phyloP scores from a whole-genome alignment of 2,329 filamentous ascomycete genomes.

The Pezizomycotina sp. region DNA sequence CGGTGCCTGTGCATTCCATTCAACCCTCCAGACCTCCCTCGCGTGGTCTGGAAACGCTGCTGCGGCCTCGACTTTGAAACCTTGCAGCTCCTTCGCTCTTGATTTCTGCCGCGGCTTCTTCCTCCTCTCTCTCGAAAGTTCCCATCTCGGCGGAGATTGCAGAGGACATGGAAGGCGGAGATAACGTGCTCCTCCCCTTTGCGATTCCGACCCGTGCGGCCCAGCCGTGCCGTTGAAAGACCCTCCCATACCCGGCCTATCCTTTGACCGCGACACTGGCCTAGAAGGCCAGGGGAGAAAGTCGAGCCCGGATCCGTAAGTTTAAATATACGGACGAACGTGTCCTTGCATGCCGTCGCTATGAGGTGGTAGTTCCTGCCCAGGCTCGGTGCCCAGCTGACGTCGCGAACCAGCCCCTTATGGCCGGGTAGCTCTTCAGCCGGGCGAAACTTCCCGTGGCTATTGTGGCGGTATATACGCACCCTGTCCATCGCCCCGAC shows the following conservation, averaged over 20 bases:
- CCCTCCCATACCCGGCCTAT: constrained; percentile 9
- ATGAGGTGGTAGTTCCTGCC: constrained; percentile 79
- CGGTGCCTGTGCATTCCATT: constrained; percentile 24
- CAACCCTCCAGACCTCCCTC: constrained; percentile 25
- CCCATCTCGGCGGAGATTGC: not conserved
- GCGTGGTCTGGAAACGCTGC: constrained; percentile 25
- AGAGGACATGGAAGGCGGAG: not conserved
- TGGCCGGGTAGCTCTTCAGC: constrained; percentile 62
- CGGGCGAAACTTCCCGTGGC: constrained; percentile 65
- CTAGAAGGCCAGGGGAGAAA: constrained; percentile 13
- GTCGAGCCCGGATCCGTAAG: constrained; percentile 30
- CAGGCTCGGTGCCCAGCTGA: constrained; percentile 84
- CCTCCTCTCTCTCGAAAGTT: constrained; percentile 3
- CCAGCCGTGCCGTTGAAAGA: constrained; percentile 11
- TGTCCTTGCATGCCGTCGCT: constrained; percentile 85
- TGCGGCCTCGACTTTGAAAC: constrained; percentile 23
- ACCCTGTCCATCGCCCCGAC: constrained; percentile 75
- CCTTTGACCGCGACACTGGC: constrained; percentile 14
- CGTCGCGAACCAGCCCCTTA: constrained; percentile 62
- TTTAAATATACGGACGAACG: constrained; percentile 75
- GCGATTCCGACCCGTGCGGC: constrained; percentile 1
- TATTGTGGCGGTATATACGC: constrained; percentile 55
- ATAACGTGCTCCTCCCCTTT: constrained; percentile 8
- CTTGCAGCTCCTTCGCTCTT: constrained; percentile 16
- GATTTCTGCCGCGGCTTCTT: constrained; percentile 11